These are phyloP conservation scores for Apiospora phragmitis DNA, from an alignment of 2,329 filamentous ascomycete species.

Conservation along the genomic window DNA sequence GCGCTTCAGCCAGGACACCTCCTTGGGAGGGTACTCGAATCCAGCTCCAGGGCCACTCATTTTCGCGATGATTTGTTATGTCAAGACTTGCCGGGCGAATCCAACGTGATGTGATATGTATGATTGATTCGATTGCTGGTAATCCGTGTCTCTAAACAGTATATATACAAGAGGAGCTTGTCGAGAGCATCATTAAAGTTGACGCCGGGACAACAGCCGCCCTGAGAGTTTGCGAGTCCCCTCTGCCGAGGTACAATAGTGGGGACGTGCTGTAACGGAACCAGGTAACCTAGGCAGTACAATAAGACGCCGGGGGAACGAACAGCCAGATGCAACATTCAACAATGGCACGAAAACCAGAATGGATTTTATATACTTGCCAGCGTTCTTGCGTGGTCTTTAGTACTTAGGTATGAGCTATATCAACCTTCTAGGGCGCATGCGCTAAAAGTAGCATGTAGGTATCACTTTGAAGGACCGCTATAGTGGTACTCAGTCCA, in stretches of 20 bases:
- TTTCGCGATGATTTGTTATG: slow-evolving; percentile 10
- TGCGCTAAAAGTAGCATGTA: not conserved
- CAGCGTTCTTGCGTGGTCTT: not conserved
- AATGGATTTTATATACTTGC: not conserved
- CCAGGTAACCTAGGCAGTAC: not conserved
- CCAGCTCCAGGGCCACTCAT: slow-evolving; percentile 62
- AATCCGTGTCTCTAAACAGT: not conserved
- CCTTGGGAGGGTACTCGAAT: slow-evolving; percentile 74
- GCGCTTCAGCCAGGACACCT: slow-evolving; percentile 84
- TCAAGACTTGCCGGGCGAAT: not conserved
- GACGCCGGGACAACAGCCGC: slow-evolving; percentile 10
- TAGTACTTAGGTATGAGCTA: not conserved
- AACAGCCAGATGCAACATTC: not conserved
- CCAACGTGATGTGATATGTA: not conserved
- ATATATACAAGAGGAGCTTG: not conserved
- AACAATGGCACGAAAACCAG: not conserved
- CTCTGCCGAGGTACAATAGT: slow-evolving; percentile 18
- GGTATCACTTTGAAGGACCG: not conserved
- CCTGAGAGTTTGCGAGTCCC: slow-evolving; percentile 4
- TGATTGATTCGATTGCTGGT: not conserved
- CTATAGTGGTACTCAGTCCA: not conserved
- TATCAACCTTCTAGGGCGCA: not conserved
- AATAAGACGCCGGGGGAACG: not conserved
- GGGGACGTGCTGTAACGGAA: slow-evolving; percentile 6
- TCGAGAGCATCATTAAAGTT: slow-evolving; percentile 9